These are phyloP conservation scores for Elaeis guineensis DNA, from an alignment of 176 grass and related monocot genomes.

Conservation along the genomic window DNA sequence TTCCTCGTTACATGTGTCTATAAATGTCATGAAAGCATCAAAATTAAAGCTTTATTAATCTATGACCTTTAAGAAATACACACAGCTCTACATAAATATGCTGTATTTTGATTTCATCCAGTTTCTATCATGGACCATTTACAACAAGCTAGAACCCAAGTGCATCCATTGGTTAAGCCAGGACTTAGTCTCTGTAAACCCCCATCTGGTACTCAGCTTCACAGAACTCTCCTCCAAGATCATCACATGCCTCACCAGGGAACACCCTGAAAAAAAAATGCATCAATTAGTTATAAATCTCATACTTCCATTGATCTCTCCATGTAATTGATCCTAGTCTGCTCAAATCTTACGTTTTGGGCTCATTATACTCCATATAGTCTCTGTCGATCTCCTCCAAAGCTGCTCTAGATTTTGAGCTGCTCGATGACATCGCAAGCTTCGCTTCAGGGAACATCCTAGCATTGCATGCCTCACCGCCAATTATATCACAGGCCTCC, in stretches of 20 bases:
- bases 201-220: conserved; percentile 45
- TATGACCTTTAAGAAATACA: too few relatives aligned
- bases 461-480: conserved; percentile 52
- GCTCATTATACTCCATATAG: conserved; percentile 53
- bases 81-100: too few relatives aligned
- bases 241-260: conserved; percentile 82
- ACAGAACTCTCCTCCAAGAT: conserved; percentile 89
- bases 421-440: conserved; percentile 1
- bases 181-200: conserved; percentile 11
- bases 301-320: background rate
- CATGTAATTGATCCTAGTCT: background rate
- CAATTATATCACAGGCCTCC: conserved; percentile 75
- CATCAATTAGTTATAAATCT: background rate
- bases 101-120: too few relatives aligned
- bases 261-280: conserved; percentile 50
- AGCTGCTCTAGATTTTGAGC: background rate
- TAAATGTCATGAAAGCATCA: too few relatives aligned
- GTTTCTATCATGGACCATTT: too few relatives aligned
- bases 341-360: conserved; percentile 44
- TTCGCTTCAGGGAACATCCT: conserved; percentile 67
- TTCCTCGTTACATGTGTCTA: too few relatives aligned
- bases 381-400: conserved; percentile 56
- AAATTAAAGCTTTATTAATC: too few relatives aligned
- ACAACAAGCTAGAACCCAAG: too few relatives aligned
- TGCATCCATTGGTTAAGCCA: too few relatives aligned